Conservation (phyloP, 1,284 basidiomycete species). For the Puccinia hordei region DNA sequence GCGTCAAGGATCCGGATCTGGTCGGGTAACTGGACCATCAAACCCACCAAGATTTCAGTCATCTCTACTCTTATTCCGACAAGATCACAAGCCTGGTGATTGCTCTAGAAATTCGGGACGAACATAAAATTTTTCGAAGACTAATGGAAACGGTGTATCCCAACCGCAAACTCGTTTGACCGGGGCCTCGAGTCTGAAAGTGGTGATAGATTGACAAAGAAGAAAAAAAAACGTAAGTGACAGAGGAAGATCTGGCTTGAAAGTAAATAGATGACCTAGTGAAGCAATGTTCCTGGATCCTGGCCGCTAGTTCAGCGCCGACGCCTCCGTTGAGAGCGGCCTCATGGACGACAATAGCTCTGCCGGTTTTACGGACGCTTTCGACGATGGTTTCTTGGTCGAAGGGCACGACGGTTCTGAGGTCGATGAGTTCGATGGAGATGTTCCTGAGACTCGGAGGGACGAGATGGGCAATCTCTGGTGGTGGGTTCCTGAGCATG, state of each 20-base stretch:
- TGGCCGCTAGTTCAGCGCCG: slow-evolving; percentile 82
- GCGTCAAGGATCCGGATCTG: slow-evolving; percentile 46
- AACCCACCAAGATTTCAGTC: background rate
- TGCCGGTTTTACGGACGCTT: slow-evolving; percentile 77
- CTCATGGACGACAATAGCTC: slow-evolving; percentile 86
- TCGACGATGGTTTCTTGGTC: slow-evolving; percentile 77
- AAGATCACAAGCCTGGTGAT: background rate
- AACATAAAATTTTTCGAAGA: slow-evolving; percentile 86
- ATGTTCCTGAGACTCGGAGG: slow-evolving; percentile 71
- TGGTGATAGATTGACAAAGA: background rate
- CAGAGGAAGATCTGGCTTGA: background rate
- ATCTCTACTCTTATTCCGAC: background rate
- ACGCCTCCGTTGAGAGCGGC: slow-evolving; percentile 80
- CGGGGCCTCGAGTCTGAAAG: slow-evolving; percentile 69
- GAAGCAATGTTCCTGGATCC: slow-evolving; percentile 82
- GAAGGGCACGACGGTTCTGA: slow-evolving; percentile 86
- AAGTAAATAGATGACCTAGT: slow-evolving; percentile 63
- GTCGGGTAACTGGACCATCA: slow-evolving; percentile 36
- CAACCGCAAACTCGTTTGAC: slow-evolving; percentile 82
- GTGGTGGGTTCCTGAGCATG: slow-evolving; percentile 70
- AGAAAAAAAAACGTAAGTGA: background rate
- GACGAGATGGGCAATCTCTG: slow-evolving; percentile 69
- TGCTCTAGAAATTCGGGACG: background rate
- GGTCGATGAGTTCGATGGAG: slow-evolving; percentile 83
- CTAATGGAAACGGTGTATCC: slow-evolving; percentile 77